Base-by-base conservation (phyloP, 306 rosid genomes). In the Cucurbita ficifolia region DNA sequence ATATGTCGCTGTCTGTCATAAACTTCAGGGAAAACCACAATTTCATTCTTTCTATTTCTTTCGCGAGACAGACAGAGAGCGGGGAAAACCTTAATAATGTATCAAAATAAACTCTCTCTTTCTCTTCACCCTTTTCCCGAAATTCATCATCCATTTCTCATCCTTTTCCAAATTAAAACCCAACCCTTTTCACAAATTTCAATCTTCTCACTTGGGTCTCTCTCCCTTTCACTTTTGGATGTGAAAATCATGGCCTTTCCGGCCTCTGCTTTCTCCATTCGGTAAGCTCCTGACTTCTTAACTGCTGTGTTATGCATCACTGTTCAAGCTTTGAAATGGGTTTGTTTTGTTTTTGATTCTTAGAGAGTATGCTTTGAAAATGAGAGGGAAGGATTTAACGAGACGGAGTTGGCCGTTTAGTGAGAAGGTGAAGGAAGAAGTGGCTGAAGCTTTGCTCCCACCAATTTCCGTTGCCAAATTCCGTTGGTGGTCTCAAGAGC, bases 1-100 rank as follows among this genome's bases (percentile, higher is more conserved):
- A 88, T 82, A 84, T 76, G 96, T 90, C 97, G 73, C 83, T 90
- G 79, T 93, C 97, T 78, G 80, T 93, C 90, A 88, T 93, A 93
- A 93, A 93, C 88, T 82, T 82, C 79, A 84, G 83, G 67, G 55
- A 16, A 69, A 46, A 60, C 33, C 50, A 46, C 69, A 54, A 53
- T 70, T 53, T 49, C 38, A 22, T 17, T 59, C 4, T 36, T 19
- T 35, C 24, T 53, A 60, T n/a, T 56, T 67, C 82, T 54, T 39
- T 72, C 53, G 14, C n/a, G n/a, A n/a, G n/a, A n/a, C n/a, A n/a
- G n/a, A n/a, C n/a, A n/a, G n/a, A n/a, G n/a, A 63, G 76, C 82
- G 79, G 70, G 75, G 55, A 50, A 54, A 45, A 4, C 36, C 45
- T 57, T 51, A 56, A 43, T 46, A 19, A 81, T 76, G 46, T 48